Percentiles rank a stretch among this genome's conserved stretches.
Conservation (phyloP, 345 rosid genomes). For the Alliaria petiolata region DNA sequence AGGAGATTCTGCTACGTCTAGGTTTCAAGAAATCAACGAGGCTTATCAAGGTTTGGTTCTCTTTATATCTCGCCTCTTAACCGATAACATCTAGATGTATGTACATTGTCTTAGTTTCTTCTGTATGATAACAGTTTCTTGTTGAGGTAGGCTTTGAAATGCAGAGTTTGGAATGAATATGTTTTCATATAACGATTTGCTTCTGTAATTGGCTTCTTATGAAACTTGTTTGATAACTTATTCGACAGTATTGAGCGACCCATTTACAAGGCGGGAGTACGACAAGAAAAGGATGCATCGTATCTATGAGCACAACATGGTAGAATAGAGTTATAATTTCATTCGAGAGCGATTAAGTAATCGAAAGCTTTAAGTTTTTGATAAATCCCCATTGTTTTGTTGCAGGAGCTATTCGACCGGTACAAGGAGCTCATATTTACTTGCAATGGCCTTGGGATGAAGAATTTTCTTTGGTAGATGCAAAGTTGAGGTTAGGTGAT, state of each 20-base stretch:
- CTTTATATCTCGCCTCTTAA: not conserved
- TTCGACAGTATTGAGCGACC: slow-evolving; percentile 72
- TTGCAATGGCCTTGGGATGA: slow-evolving; percentile 92
- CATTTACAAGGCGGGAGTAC: slow-evolving; percentile 66
- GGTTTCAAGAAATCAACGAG: slow-evolving; percentile 96
- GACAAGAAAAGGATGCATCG: slow-evolving; percentile 62
- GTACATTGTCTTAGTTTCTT: not conserved
- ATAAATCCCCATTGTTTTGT: not conserved
- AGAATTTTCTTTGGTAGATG: slow-evolving; percentile 59
- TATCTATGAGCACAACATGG: slow-evolving; percentile 51
- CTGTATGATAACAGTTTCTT: not conserved
- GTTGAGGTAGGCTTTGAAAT: not conserved
- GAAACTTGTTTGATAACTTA: not conserved
- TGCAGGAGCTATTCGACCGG: slow-evolving; percentile 79
- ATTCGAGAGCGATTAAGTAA: not conserved
- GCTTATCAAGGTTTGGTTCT: slow-evolving; percentile 72
- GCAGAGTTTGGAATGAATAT: not conserved
- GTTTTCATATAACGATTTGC: not conserved
- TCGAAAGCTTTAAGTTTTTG: not conserved
- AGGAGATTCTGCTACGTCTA: slow-evolving; percentile 56
- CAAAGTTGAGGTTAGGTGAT: not conserved
- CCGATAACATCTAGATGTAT: not conserved
- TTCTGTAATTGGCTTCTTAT: not conserved
- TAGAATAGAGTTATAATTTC: slow-evolving; percentile 30
- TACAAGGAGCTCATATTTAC: slow-evolving; percentile 92